Percentiles rank a stretch among this genome's conserved stretches.
Conservation (phyloP, 768 basidiomycete genomes). For the Thelephora aurantiotincta region DNA sequence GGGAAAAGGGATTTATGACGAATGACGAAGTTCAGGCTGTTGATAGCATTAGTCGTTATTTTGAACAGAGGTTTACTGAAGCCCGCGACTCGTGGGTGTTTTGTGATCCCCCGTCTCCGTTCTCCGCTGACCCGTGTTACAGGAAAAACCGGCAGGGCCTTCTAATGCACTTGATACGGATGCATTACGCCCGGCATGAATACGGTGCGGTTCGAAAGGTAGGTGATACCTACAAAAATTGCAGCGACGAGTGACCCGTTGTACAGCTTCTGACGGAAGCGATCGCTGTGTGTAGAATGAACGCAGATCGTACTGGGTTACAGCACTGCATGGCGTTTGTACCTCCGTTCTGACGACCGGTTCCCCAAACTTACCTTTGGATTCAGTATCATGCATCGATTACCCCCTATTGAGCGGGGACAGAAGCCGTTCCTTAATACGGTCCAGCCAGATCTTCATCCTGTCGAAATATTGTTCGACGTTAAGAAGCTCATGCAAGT, state of each 20-base stretch:
- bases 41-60: conserved; percentile 64
- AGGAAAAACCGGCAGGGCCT: conserved; percentile 48
- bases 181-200: conserved; percentile 65
- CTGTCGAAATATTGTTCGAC: conserved; percentile 65
- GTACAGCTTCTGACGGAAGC: conserved; percentile 60
- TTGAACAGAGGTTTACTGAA: conserved; percentile 77
- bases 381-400: conserved; percentile 33
- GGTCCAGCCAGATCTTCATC: conserved; percentile 63
- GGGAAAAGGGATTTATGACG: conserved; percentile 45
- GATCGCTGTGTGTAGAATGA: conserved; percentile 60
- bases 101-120: not conserved
- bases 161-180: conserved; percentile 58
- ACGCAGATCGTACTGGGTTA: conserved; percentile 54
- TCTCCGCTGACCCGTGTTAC: not conserved
- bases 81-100: conserved; percentile 61
- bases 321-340: conserved; percentile 68
- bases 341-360: not conserved
- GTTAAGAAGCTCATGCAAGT: conserved; percentile 63
- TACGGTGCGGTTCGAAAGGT: conserved; percentile 57
- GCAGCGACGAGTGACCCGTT: conserved; percentile 1
- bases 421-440: conserved; percentile 47
- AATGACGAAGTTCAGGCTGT: conserved; percentile 59
- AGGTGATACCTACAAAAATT: conserved; percentile 2
- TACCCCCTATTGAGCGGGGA: conserved; percentile 36
- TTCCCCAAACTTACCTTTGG: conserved; percentile 1